Evolutionary conservation across 1,284 basidiomycete genomes (phyloP).

Genomic region (Tylopilus orsonianus): DNA sequence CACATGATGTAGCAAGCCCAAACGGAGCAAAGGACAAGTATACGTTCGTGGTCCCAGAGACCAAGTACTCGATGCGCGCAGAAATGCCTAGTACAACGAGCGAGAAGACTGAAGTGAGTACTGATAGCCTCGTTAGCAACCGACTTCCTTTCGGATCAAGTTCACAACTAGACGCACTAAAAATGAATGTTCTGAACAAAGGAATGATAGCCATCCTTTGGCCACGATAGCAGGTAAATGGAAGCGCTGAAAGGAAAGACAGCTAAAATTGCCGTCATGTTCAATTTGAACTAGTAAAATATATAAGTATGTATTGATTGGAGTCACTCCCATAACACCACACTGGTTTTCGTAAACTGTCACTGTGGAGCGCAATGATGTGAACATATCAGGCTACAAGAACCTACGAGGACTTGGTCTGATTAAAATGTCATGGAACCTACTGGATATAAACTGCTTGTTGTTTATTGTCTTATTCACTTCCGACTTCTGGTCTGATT

Average conservation of each 20-base stretch:
- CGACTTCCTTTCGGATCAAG: not conserved
- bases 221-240: not conserved
- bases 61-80: conserved; percentile 16
- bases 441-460: not conserved
- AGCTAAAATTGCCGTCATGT: not conserved
- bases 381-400: conserved; percentile 7
- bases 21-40: conserved; percentile 19
- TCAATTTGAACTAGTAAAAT: not conserved
- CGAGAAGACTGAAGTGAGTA: conserved; percentile 16
- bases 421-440: not conserved
- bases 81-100: conserved; percentile 25
- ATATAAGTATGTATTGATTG: not conserved
- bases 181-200: conserved; percentile 22
- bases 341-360: conserved; percentile 7
- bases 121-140: conserved; percentile 10
- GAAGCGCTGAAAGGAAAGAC: not conserved
- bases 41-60: not conserved
- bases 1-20: conserved; percentile 11
- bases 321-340: not conserved
- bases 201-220: conserved; percentile 26
- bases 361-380: not conserved
- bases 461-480: not conserved
- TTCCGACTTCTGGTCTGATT: too few species aligned
- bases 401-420: not conserved
- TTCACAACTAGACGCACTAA: conserved; percentile 20